Evolutionary conservation across 306 rosid genomes (phyloP).

Genomic region (Delonix regia): DNA sequence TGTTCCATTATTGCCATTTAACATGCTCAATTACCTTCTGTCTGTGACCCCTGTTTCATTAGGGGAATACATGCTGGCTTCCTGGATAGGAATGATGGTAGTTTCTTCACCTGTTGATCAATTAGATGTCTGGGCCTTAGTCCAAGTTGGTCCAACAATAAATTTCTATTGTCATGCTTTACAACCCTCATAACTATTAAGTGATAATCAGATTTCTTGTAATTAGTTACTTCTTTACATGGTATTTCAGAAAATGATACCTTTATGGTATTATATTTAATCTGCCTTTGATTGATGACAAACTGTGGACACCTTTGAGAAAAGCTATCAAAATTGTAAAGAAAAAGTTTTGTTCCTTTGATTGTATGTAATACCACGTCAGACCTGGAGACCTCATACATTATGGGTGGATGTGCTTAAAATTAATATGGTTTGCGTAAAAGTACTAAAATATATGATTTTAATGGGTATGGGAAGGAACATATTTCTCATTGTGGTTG

Average conservation of each 20-base stretch:
- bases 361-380: background rate
- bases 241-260: background rate
- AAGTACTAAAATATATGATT: background rate
- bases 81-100: slow-evolving; percentile 99
- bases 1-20: slow-evolving; percentile 95
- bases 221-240: slow-evolving; percentile 7
- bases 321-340: slow-evolving; percentile 5
- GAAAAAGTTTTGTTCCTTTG: background rate
- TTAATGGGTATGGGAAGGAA: background rate
- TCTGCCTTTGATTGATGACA: background rate
- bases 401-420: slow-evolving; percentile 14
- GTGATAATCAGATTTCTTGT: slow-evolving; percentile 30
- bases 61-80: slow-evolving; percentile 86
- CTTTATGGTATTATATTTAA: background rate
- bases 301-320: slow-evolving; percentile 6
- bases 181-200: background rate
- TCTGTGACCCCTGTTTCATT: slow-evolving; percentile 92
- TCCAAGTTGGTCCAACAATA: slow-evolving; percentile 15
- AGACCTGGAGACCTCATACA: background rate
- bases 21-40: slow-evolving; percentile 84
- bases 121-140: slow-evolving; percentile 18
- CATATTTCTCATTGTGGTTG: background rate
- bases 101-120: slow-evolving; percentile 39
- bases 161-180: slow-evolving; percentile 11
- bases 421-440: background rate